Base-by-base conservation (phyloP, 495 filamentous ascomycete genomes). In the Trichoderma virens region DNA sequence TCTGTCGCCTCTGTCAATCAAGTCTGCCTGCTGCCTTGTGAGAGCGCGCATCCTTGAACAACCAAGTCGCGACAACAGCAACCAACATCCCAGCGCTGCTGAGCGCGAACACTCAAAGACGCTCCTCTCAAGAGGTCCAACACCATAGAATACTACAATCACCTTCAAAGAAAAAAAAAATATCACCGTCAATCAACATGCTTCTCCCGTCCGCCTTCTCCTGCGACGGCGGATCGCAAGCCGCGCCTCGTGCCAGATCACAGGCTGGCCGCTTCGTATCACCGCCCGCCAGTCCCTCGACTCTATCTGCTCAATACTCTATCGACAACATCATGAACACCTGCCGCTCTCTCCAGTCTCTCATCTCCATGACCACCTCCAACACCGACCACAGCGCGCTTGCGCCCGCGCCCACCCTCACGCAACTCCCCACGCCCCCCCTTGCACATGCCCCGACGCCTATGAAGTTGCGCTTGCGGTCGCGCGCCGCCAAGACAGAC, bases 301-400 rank as follows among this genome's bases (percentile, higher is more conserved):
- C 85, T 7, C 76, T 78, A 35, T 79, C 85, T 68, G 71, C 81
- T 63, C 78, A 76, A 64, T 76, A 71, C 54, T 78, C 82, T 34
- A 70, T 82, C 60, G 80, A 83, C 67, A 83, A 86, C 73, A 82
- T 90, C 62, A 80, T 86, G 68, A 82, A 80, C 47, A 86, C 87
- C 63, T 91, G 88, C 73, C 88, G 87, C 72, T 83, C 86, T 3
- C 81, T 92, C 0, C 89, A 92, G 68, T 85, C 85, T 0, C 84
- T 90, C 65, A 79, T 92, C 28, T 75, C 76, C 73, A 65, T 79
- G 65, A 67, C 71, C 60, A 66, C 68, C 31, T 43, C 76, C 30
- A 65, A 71, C 69, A 13, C 11, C 51, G 27, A 56, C 51, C 51
- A 56, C 27, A 23, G 27, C 51, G 74, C 75, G 72, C 69, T 73